Evolutionary conservation across 257 asterid species (phyloP).

Genomic region (Jaltomata sinuosa): DNA sequence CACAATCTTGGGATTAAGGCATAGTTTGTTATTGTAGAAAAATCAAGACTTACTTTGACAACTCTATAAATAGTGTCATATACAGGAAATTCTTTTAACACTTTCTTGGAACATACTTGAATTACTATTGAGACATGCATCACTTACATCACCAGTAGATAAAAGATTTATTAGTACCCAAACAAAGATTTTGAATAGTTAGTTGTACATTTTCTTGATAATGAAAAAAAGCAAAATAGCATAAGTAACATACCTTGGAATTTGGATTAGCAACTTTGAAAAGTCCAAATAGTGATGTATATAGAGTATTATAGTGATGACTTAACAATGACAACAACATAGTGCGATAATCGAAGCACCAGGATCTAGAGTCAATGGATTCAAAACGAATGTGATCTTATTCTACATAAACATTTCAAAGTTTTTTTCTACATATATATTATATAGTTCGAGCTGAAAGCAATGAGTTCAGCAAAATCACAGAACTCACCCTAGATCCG

Average conservation of each 20-base stretch:
- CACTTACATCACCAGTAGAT: not conserved
- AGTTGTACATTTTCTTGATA: not conserved
- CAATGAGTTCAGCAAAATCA: not conserved
- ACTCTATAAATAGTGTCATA: too few relatives aligned
- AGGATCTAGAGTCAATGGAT: not conserved
- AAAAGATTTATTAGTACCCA: not conserved
- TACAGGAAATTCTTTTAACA: too few relatives aligned
- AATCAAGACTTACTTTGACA: too few relatives aligned
- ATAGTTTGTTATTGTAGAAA: too few relatives aligned
- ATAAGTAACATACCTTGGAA: not conserved
- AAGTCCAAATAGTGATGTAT: not conserved
- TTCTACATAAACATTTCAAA: not conserved
- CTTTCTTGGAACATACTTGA: too few relatives aligned
- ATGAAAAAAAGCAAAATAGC: not conserved
- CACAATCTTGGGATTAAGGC: too few relatives aligned
- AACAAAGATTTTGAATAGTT: not conserved
- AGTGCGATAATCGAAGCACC: too few relatives aligned
- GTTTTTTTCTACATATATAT: not conserved
- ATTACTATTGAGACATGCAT: not conserved
- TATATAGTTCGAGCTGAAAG: not conserved
- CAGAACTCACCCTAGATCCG: not conserved
- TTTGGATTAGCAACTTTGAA: not conserved
- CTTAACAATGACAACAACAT: not conserved
- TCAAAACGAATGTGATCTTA: not conserved
- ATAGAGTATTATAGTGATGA: too few relatives aligned